Evolutionary conservation across 139 green algal genomes (phyloP).

Genomic region (Asterochloris sp.): DNA sequence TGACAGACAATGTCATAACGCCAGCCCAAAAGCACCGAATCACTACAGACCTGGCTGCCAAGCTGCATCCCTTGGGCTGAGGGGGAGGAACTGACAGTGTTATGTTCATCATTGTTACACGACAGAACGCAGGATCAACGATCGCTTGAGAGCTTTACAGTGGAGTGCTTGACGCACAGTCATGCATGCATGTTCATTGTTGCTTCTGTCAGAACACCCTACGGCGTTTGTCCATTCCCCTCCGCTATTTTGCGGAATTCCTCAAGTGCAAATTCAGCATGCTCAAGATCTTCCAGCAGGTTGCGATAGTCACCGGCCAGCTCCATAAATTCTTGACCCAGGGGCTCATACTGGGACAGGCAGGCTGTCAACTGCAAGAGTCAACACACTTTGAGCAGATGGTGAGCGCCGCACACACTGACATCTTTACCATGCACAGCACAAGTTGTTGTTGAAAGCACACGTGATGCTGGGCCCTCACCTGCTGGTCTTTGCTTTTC

Average conservation of each 20-base stretch:
- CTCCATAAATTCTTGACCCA: background rate
- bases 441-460: no score
- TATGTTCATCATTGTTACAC: no score
- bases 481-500: background rate
- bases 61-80: constrained; percentile 30
- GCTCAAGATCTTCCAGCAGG: background rate
- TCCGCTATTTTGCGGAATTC: background rate
- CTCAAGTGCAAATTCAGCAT: background rate
- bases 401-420: no score
- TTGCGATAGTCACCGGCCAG: background rate
- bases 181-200: no score
- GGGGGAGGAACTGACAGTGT: no score
- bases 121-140: no score
- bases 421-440: no score
- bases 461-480: background rate
- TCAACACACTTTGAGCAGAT: background rate
- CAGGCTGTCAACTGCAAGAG: background rate
- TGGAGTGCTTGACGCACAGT: no score
- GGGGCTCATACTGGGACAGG: background rate
- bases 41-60: constrained; percentile 42
- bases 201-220: no score
- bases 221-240: no score
- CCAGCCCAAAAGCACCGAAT: constrained; percentile 44
- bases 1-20: constrained; percentile 44
- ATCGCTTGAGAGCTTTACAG: no score